phyloP scores from a whole-genome alignment of 2,329 filamentous ascomycete species.

The Penicillium brevicompactum region DNA sequence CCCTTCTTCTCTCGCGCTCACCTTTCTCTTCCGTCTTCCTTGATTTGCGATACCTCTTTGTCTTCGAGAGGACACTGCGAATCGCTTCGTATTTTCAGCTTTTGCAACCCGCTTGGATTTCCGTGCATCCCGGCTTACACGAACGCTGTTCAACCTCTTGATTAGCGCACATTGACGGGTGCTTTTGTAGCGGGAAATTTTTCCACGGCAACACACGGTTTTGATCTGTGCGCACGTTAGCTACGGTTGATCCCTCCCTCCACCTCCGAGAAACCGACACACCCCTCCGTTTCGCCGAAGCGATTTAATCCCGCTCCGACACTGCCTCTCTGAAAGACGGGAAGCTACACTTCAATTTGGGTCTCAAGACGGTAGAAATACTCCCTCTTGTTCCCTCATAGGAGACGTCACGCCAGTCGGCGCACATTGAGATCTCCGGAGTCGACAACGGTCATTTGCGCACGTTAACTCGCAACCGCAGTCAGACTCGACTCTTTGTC shows the following conservation, averaged over 20 bases:
- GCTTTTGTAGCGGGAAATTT: constrained; percentile 14
- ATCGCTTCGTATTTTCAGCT: constrained; percentile 20
- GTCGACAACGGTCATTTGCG: constrained; percentile 25
- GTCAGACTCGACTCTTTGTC: constrained; percentile 20
- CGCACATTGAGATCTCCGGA: constrained; percentile 24
- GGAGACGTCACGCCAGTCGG: constrained; percentile 26
- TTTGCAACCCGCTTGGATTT: constrained; percentile 6
- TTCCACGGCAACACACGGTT: neutral
- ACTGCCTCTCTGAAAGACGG: constrained; percentile 25
- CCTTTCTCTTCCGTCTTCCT: constrained; percentile 10
- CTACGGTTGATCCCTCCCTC: constrained; percentile 11
- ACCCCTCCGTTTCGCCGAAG: constrained; percentile 1
- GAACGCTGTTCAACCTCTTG: neutral
- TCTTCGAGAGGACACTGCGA: constrained; percentile 25
- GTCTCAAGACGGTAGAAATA: constrained; percentile 31
- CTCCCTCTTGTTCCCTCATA: constrained; percentile 27
- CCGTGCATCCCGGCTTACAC: constrained; percentile 11
- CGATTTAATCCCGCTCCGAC: neutral
- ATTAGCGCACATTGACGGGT: constrained; percentile 13
- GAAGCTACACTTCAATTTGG: constrained; percentile 31
- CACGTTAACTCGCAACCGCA: constrained; percentile 25
- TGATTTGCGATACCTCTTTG: constrained; percentile 6
- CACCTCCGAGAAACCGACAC: constrained; percentile 4
- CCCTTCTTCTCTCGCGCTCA: constrained; percentile 16
- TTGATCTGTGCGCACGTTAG: constrained; percentile 15